Evolutionary conservation across 2,329 filamentous ascomycete species (phyloP), one percentile per base, ranked within the genome.

Genomic region (Amauroascus verrucosus): DNA sequence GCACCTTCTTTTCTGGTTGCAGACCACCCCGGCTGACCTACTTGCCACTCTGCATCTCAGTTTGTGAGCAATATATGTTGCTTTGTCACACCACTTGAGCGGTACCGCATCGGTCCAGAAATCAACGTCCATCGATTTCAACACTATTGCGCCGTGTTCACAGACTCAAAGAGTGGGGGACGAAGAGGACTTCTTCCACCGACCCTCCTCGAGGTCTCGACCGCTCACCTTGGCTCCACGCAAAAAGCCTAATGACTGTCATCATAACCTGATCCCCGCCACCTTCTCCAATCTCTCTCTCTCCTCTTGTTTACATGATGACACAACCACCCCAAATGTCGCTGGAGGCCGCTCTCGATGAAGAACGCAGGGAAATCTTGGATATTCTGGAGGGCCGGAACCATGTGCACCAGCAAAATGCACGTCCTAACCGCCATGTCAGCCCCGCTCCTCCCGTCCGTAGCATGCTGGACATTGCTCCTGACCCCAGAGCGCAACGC

Each of bases 311-410:
- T 45, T 38, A 6, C 33, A 54, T 28, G n/a, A 58, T 58, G 54
- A 8, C 50, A 45, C 30, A 52, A 26, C 37, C 48, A 52, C 59
- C 64, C 56, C 63, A 63, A 49, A 88, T 88, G 83, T 88, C 85
- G 63, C 80, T 90, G 63, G 86, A 88, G 70, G 80, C 84, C 47
- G 80, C 83, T 59, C 75, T 89, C 58, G 86, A 89, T 65, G 83
- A 88, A 73, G 86, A 91, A 74, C 79, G 85, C 57, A 76, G 77
- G 58, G 85, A 88, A 70, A 82, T 89, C 37, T 74, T 88, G 59
- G 82, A 81, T 46, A 72, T 88, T 57, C 74, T 88, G 40, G 82
- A 85, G 66, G 77, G 76, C 43, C 64, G 57, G 53, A 58, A 57
- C 32, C 56, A 58, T 41, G 59, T 48, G 54, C 59, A 55, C 60